Conservation (phyloP, 257 asterid genomes). For the Nicotiana sylvestris region DNA sequence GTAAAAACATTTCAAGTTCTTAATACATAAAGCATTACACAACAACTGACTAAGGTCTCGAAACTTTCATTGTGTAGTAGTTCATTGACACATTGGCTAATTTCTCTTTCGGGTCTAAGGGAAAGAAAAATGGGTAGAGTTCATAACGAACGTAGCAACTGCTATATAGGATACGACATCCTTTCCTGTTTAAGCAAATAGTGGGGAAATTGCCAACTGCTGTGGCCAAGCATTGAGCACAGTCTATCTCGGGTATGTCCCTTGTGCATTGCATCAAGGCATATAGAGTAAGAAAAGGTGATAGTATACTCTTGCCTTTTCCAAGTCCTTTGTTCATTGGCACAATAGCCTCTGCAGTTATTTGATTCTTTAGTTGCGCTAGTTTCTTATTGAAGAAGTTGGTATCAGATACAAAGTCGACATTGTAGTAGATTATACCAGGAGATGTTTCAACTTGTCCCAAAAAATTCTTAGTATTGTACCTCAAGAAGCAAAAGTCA, state of each 20-base stretch:
- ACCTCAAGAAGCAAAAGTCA: slow-evolving; percentile 62
- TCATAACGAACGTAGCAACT: slow-evolving; percentile 78
- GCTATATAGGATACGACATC: slow-evolving; percentile 55
- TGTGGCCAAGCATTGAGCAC: slow-evolving; percentile 60
- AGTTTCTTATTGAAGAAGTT: slow-evolving; percentile 38
- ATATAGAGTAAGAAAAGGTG: slow-evolving; percentile 37
- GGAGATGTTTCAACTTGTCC: slow-evolving; percentile 42
- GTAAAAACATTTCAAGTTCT: background rate
- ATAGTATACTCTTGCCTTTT: slow-evolving; percentile 36
- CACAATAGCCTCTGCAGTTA: slow-evolving; percentile 42
- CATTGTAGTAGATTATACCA: slow-evolving; percentile 36
- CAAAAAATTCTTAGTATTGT: slow-evolving; percentile 29
- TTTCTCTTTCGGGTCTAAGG: slow-evolving; percentile 32
- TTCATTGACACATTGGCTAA: slow-evolving; percentile 1
- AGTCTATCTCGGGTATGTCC: slow-evolving; percentile 41
- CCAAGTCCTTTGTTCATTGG: slow-evolving; percentile 53
- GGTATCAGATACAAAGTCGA: slow-evolving; percentile 49
- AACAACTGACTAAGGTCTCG: background rate
- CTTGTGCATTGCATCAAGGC: slow-evolving; percentile 77
- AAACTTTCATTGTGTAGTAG: background rate
- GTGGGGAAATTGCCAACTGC: slow-evolving; percentile 42
- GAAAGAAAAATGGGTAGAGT: slow-evolving; percentile 67
- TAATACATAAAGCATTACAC: background rate
- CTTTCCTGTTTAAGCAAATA: slow-evolving; percentile 42
- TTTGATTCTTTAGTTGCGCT: slow-evolving; percentile 23